phyloP scores from a whole-genome alignment of 2,329 filamentous ascomycete species.

The Cryoendolithus antarcticus region DNA sequence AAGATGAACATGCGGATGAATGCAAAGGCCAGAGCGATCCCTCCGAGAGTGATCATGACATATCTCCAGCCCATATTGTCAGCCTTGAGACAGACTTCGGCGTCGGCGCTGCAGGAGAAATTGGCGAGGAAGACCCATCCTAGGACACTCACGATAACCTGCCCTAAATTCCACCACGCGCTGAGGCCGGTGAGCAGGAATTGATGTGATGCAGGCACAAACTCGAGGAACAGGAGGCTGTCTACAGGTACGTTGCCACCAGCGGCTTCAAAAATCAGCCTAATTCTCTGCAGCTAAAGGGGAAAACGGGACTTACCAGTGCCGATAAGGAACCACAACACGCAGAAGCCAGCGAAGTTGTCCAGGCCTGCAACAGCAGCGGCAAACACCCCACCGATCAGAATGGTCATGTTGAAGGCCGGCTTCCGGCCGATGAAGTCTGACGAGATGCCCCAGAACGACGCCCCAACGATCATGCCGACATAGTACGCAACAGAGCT shows the following conservation, averaged over 20 bases:
- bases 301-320: conserved; percentile 44
- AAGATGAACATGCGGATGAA: conserved; percentile 43
- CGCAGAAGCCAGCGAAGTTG: conserved; percentile 10
- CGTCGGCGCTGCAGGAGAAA: conserved; percentile 39
- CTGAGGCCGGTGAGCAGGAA: conserved; percentile 64
- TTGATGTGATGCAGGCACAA: conserved; percentile 61
- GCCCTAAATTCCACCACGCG: conserved; percentile 73
- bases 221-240: conserved; percentile 69
- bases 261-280: conserved; percentile 26
- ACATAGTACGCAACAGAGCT: conserved; percentile 65
- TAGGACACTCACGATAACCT: conserved; percentile 56
- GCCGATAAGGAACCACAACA: conserved; percentile 31
- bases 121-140: conserved; percentile 67
- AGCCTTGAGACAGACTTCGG: conserved; percentile 24
- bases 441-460: conserved; percentile 66
- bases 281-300: too few species aligned
- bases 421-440: conserved; percentile 64
- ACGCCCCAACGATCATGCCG: conserved; percentile 63
- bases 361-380: conserved; percentile 8
- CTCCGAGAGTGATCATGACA: conserved; percentile 29
- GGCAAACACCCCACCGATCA: conserved; percentile 42
- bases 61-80: conserved; percentile 36
- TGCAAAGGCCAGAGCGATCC: conserved; percentile 32
- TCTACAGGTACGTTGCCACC: conserved; percentile 68
- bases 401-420: conserved; percentile 66